Evolutionary conservation across 352 stramenopile species (phyloP), one percentile per base, ranked within the genome.

Genomic region (Pythium rishiriense): DNA sequence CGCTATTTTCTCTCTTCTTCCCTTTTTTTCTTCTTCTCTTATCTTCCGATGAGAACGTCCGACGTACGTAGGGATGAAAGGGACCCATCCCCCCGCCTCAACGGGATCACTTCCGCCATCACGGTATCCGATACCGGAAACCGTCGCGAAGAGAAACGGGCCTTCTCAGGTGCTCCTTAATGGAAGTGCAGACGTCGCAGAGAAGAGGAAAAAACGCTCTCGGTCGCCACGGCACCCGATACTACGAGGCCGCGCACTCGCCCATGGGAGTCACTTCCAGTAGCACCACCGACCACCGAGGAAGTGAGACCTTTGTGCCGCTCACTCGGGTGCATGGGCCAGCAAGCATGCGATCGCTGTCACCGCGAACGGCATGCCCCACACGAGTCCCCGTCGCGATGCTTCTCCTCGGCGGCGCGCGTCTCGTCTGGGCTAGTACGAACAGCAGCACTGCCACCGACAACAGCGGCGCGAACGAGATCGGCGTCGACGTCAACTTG

Each of bases 401-500:
- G 14, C 6, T 43, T 1, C 1, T n/a, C 37, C 7, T 43, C 11
- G 9, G 14, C 4, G 19, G 14, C 37, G 14, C 37, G 11, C 37
- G 8, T n/a, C 37, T 43, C 15, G 37, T 17, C 37, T 43, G 6
- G 37, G 37, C 12, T 17, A 43, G n/a, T 17, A 43, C 37, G 1
- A 43, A 43, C 37, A 19, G 12, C 37, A n/a, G n/a, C 42, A 25
- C 25, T 15, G 12, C 12, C 39, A n/a, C 46, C 1, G 25, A 46
- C 7, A 61, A 42, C 28, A 37, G 54, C 28, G 15, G 33, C 24
- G 39, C 26, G 21, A 4, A 43, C 9, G 24, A 35, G 7, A 42
- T 12, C 29, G 47, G 53, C 22, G 64, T 71, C 22, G 64, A 71
- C 46, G 49, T 71, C 46, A 28, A 59, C 33, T 29, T 63, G 31